Evolutionary conservation across 1,284 basidiomycete genomes (phyloP).

Genomic region (Trichosporon asahii): DNA sequence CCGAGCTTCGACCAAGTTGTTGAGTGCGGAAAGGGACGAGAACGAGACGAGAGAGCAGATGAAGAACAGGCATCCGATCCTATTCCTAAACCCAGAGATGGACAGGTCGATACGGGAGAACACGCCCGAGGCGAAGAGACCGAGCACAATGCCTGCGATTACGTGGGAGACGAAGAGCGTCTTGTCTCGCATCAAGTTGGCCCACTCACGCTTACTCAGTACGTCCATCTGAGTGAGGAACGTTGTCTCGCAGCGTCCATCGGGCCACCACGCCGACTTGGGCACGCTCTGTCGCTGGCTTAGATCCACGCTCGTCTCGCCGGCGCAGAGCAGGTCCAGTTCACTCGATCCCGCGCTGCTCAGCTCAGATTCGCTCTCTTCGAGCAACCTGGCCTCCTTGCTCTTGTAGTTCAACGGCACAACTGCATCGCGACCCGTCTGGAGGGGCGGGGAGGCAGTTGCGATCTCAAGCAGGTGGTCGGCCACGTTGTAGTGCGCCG

Average conservation of each 20-base stretch:
- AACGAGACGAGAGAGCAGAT: conserved; percentile 81
- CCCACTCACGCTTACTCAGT: conserved; percentile 75
- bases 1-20: conserved; percentile 75
- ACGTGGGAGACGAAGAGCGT: conserved; percentile 75
- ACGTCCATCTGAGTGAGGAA: conserved; percentile 83
- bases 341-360: neutral
- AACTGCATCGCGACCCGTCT: neutral
- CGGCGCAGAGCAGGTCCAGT: neutral
- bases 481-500: conserved; percentile 78
- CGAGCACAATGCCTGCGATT: conserved; percentile 64
- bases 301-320: neutral
- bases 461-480: conserved; percentile 85
- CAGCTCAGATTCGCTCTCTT: neutral
- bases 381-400: neutral
- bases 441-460: conserved; percentile 54
- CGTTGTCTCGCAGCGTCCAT: conserved; percentile 55
- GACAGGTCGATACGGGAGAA: conserved; percentile 73
- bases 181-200: conserved; percentile 72
- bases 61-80: conserved; percentile 85
- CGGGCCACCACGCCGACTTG: conserved; percentile 12
- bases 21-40: conserved; percentile 77
- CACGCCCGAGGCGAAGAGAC: conserved; percentile 74
- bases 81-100: conserved; percentile 84
- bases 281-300: neutral
- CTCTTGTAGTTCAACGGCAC: neutral